phyloP scores from a whole-genome alignment of 805 yeast genomes.

The Wickerhamiella dianesei region DNA sequence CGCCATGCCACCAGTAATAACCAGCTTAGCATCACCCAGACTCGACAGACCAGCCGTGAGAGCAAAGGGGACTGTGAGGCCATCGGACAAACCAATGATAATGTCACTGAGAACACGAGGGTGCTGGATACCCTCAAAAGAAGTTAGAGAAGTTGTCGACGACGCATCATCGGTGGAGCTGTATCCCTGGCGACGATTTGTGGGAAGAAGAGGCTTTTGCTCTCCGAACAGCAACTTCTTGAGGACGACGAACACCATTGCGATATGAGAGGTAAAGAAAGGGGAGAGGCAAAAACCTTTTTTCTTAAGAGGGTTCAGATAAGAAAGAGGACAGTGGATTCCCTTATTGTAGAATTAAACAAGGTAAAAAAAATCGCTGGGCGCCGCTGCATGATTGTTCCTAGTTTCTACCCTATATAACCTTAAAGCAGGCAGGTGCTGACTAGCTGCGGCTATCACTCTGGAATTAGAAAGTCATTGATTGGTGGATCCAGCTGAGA shows the following conservation, averaged over 20 bases:
- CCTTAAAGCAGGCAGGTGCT: neutral
- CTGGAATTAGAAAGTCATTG: constrained; percentile 1
- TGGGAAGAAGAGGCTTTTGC: constrained; percentile 22
- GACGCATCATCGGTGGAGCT: constrained; percentile 9
- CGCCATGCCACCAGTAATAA: constrained; percentile 95
- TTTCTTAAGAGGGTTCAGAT: too few species aligned
- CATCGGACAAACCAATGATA: constrained; percentile 89
- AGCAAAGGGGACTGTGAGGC: constrained; percentile 97
- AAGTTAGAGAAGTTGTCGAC: constrained; percentile 8
- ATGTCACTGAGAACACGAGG: constrained; percentile 92
- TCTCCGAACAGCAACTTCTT: constrained; percentile 23
- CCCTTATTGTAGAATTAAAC: neutral
- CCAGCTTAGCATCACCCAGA: constrained; percentile 77
- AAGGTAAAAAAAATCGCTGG: neutral
- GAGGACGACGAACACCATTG: constrained; percentile 24
- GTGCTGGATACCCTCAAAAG: constrained; percentile 19
- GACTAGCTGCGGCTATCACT: neutral
- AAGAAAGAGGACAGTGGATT: too few species aligned
- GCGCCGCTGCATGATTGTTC: neutral
- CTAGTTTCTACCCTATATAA: neutral
- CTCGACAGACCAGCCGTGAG: constrained; percentile 91
- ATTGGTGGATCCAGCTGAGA: constrained; percentile 4
- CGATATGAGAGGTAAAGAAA: neutral
- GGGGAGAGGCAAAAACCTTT: too few species aligned
- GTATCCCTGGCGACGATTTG: constrained; percentile 5